Conservation (phyloP, 2,329 filamentous ascomycete genomes). For the Pseudocercospora eumusae region DNA sequence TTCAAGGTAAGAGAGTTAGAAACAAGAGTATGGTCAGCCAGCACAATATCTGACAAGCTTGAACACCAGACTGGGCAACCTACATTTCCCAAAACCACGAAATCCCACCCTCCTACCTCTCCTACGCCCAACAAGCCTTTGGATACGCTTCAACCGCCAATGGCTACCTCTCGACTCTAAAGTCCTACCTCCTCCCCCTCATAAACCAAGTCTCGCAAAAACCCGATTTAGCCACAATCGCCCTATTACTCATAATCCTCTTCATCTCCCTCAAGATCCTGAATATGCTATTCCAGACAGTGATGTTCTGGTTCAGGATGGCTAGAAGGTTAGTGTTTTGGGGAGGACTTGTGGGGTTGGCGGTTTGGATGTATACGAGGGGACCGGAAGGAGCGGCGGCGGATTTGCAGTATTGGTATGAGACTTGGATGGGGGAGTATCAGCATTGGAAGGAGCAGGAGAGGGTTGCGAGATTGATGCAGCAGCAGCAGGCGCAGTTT, state of each 20-base stretch:
- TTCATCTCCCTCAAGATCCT: slow-evolving; percentile 66
- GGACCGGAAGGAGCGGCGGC: slow-evolving; percentile 65
- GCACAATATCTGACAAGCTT: not conserved
- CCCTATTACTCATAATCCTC: slow-evolving; percentile 61
- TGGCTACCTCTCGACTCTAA: slow-evolving; percentile 23
- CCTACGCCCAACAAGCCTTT: slow-evolving; percentile 24
- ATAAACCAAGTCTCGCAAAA: slow-evolving; percentile 37
- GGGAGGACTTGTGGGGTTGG: slow-evolving; percentile 57
- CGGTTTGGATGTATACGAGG: slow-evolving; percentile 60
- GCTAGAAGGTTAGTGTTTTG: slow-evolving; percentile 65
- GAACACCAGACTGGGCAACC: slow-evolving; percentile 36
- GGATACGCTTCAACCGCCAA: slow-evolving; percentile 23
- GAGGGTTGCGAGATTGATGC: slow-evolving; percentile 29
- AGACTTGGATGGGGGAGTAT: slow-evolving; percentile 45
- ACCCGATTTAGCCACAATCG: slow-evolving; percentile 55
- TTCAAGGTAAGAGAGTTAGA: slow-evolving; percentile 31
- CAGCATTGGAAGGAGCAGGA: slow-evolving; percentile 42
- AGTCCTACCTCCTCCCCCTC: slow-evolving; percentile 36
- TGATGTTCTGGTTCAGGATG: slow-evolving; percentile 76
- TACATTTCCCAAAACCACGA: slow-evolving; percentile 32
- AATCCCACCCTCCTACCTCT: slow-evolving; percentile 17
- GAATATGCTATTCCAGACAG: slow-evolving; percentile 68
- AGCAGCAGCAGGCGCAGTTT: slow-evolving; percentile 26
- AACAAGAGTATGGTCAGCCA: not conserved
- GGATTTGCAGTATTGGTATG: slow-evolving; percentile 53